A percentile compares a stretch with the other conserved stretches of the same genome.
Evolutionary conservation across 495 filamentous ascomycete species (phyloP).

Genomic region (Amniculicola lignicola): DNA sequence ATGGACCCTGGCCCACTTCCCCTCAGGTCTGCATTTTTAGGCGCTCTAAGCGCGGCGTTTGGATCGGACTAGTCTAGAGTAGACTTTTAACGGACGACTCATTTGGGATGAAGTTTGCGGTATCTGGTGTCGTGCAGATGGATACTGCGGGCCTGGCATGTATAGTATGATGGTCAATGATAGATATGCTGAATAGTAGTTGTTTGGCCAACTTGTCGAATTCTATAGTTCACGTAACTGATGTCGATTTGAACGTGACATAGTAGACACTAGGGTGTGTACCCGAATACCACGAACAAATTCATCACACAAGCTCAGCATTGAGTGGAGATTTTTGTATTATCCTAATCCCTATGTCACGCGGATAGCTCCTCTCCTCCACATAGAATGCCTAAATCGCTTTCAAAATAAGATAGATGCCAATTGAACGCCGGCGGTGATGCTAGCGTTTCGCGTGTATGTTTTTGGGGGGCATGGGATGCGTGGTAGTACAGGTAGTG

Average conservation of each 20-base stretch:
- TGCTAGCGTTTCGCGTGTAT: constrained; percentile 15
- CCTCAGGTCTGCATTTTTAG: not conserved
- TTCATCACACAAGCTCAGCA: too few relatives aligned
- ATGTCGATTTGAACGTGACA: too few relatives aligned
- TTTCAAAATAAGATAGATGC: constrained; percentile 10
- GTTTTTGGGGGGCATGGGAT: not conserved
- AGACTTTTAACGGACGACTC: too few relatives aligned
- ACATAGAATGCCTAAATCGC: not conserved
- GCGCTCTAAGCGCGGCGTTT: constrained; percentile 2
- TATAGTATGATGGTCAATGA: too few relatives aligned
- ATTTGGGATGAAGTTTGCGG: too few relatives aligned
- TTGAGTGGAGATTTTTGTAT: constrained; percentile 1
- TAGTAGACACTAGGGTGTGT: too few relatives aligned
- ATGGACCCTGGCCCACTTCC: not conserved
- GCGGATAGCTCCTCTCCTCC: not conserved
- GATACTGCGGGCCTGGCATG: too few relatives aligned
- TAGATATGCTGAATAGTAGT: too few relatives aligned
- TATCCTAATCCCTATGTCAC: constrained; percentile 8
- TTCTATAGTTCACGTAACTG: too few relatives aligned
- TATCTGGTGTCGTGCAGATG: too few relatives aligned
- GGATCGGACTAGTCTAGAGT: not conserved
- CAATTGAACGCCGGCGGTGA: constrained; percentile 19
- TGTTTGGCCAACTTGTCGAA: too few relatives aligned
- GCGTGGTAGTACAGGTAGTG: constrained; percentile 18
- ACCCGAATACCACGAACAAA: too few relatives aligned